phyloP scores from a whole-genome alignment of 352 stramenopile species.

The Lagenidium giganteum region DNA sequence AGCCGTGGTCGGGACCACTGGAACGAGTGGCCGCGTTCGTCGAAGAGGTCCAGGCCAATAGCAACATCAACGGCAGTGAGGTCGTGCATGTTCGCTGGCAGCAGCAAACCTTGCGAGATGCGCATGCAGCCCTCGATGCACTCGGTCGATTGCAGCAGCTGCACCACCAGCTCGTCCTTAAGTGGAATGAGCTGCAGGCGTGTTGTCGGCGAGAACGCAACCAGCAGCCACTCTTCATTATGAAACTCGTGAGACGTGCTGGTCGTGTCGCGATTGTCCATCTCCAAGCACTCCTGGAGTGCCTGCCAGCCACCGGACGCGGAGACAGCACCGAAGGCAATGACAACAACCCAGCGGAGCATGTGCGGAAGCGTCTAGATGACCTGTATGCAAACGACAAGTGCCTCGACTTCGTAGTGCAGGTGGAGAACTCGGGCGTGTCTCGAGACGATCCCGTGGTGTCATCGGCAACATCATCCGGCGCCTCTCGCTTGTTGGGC shows the following conservation, averaged over 20 bases:
- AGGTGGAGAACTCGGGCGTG: slow-evolving; percentile 7
- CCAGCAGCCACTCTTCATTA: slow-evolving; percentile 1
- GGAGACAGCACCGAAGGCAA: slow-evolving; percentile 11
- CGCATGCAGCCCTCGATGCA: slow-evolving; percentile 28
- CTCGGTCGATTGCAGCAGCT: slow-evolving; percentile 43
- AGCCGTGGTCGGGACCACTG: slow-evolving; percentile 42
- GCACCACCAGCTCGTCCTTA: slow-evolving; percentile 47
- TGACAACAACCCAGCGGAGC: background rate
- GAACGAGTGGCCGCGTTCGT: slow-evolving; percentile 42
- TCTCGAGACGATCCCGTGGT: no score
- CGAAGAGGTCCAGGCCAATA: slow-evolving; percentile 5
- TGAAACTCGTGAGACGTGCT: slow-evolving; percentile 17
- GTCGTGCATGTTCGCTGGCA: no score
- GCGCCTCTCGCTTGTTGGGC: no score
- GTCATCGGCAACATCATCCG: background rate
- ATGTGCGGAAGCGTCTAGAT: slow-evolving; percentile 25
- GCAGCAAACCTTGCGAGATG: slow-evolving; percentile 23
- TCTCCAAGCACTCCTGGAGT: slow-evolving; percentile 37
- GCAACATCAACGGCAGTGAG: no score
- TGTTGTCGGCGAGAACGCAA: slow-evolving; percentile 16
- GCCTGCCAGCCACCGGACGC: slow-evolving; percentile 12
- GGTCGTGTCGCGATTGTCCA: slow-evolving; percentile 26
- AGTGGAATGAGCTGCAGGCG: slow-evolving; percentile 46
- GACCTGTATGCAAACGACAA: slow-evolving; percentile 28
- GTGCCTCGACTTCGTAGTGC: slow-evolving; percentile 21